Conservation (phyloP, 1,139 yeast genomes). For the Yamadazyma mexicana region DNA sequence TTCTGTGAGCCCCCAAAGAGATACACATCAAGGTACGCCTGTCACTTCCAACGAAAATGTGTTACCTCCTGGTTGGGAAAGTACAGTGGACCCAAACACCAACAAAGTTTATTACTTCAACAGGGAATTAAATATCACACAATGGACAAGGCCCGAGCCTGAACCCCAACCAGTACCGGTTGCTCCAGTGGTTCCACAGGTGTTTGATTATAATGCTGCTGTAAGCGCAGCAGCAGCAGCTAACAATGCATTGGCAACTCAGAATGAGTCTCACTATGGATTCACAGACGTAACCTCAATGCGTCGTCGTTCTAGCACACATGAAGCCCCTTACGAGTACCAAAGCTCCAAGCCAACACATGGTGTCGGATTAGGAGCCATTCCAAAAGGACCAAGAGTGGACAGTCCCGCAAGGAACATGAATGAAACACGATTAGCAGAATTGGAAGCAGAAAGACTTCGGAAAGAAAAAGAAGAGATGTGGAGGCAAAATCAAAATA, state of each 20-base stretch:
- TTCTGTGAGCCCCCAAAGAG: too few relatives aligned
- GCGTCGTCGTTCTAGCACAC: slow-evolving; percentile 2
- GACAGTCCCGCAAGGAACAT: slow-evolving; percentile 6
- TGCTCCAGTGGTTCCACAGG: background rate
- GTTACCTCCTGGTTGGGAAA: slow-evolving; percentile 56
- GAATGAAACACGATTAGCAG: slow-evolving; percentile 23
- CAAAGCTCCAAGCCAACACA: background rate
- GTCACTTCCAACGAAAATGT: slow-evolving; percentile 11
- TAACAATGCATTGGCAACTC: too few relatives aligned
- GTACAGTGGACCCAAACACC: slow-evolving; percentile 44
- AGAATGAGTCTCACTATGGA: too few relatives aligned
- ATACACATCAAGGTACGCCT: background rate
- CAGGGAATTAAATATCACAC: slow-evolving; percentile 42
- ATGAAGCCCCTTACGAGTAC: background rate
- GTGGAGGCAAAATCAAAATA: slow-evolving; percentile 29
- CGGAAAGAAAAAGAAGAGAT: slow-evolving; percentile 32
- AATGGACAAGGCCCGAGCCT: slow-evolving; percentile 48
- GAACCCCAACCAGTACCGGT: slow-evolving; percentile 1
- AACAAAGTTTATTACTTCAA: slow-evolving; percentile 55
- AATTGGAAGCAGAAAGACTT: slow-evolving; percentile 37
- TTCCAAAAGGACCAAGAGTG: slow-evolving; percentile 5
- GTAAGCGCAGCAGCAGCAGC: background rate
- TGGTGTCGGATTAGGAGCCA: background rate
- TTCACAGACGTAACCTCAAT: background rate
- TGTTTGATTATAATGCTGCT: background rate